phyloP scores from a whole-genome alignment of 2,329 filamentous ascomycete genomes.

The Pseudocercospora fijiensis region DNA sequence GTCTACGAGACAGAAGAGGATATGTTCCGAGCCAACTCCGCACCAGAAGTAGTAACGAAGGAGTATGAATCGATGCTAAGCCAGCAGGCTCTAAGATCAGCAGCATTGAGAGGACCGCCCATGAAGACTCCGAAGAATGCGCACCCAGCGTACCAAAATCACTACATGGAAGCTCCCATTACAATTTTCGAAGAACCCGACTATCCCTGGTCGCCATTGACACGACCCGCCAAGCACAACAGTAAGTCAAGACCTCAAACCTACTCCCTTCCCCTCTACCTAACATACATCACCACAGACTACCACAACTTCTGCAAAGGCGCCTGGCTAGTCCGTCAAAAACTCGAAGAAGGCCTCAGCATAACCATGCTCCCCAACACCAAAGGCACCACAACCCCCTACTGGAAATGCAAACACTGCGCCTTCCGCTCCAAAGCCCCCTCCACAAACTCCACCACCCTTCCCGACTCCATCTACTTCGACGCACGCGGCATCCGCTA shows the following conservation, averaged over 20 bases:
- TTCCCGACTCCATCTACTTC: constrained; percentile 16
- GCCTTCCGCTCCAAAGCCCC: constrained; percentile 13
- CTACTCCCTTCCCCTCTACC: background rate
- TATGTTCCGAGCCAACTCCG: background rate
- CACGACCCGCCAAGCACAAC: constrained; percentile 6
- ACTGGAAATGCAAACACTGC: constrained; percentile 22
- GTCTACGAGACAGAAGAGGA: constrained; percentile 1
- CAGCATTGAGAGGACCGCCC: background rate
- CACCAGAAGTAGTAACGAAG: constrained; percentile 2
- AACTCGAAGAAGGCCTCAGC: constrained; percentile 14
- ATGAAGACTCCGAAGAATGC: background rate
- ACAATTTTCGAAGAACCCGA: background rate
- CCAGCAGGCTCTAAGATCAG: background rate
- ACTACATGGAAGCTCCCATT: constrained; percentile 1
- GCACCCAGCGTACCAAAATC: background rate
- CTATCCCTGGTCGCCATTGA: background rate
- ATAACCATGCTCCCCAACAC: constrained; percentile 8
- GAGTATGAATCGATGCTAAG: constrained; percentile 5
- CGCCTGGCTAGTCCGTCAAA: constrained; percentile 13
- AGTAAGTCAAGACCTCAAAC: background rate
- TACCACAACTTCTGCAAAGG: constrained; percentile 25
- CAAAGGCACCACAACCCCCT: constrained; percentile 9
- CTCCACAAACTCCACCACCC: background rate
- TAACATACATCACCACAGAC: constrained; percentile 8
- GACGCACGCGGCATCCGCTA: constrained; percentile 17